Evolutionary conservation across 208 protist genomes (phyloP).

Genomic region (Leishmania major): DNA sequence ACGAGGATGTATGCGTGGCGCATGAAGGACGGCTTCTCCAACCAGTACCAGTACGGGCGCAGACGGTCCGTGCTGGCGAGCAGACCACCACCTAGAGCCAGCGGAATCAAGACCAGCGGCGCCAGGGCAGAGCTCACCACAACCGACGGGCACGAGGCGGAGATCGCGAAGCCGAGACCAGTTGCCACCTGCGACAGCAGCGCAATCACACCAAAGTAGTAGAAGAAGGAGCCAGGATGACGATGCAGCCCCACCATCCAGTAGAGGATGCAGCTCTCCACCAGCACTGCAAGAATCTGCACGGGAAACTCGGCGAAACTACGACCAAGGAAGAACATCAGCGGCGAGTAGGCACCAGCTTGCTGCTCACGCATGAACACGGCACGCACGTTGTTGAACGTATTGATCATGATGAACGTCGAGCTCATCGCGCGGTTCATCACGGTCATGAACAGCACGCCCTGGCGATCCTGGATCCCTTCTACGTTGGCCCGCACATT

Average conservation of each 20-base stretch:
- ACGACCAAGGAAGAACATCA: conserved; percentile 54
- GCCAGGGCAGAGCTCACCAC: conserved; percentile 48
- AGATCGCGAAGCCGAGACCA: conserved; percentile 61
- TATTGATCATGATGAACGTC: conserved; percentile 57
- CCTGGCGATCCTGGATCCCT: conserved; percentile 64
- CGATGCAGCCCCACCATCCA: conserved; percentile 57
- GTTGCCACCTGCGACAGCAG: conserved; percentile 57
- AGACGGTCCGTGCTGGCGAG: conserved; percentile 66
- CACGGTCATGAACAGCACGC: conserved; percentile 68
- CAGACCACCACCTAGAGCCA: conserved; percentile 65
- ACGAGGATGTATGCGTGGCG: conserved; percentile 71
- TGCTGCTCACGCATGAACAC: conserved; percentile 76
- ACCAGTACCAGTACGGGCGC: conserved; percentile 81
- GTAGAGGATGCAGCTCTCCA: conserved; percentile 67
- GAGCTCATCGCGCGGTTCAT: conserved; percentile 68
- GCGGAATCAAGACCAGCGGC: conserved; percentile 63
- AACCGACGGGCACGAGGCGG: conserved; percentile 37
- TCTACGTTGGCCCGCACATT: conserved; percentile 49
- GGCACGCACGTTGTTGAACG: conserved; percentile 45
- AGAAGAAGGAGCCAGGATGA: conserved; percentile 57
- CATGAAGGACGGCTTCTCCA: conserved; percentile 78
- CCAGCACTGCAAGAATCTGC: conserved; percentile 39
- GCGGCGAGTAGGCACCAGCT: conserved; percentile 62
- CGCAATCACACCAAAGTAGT: conserved; percentile 50
- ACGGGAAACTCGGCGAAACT: conserved; percentile 59